phyloP scores from a whole-genome alignment of 352 stramenopile species.

The Aphanomyces cochlioides region DNA sequence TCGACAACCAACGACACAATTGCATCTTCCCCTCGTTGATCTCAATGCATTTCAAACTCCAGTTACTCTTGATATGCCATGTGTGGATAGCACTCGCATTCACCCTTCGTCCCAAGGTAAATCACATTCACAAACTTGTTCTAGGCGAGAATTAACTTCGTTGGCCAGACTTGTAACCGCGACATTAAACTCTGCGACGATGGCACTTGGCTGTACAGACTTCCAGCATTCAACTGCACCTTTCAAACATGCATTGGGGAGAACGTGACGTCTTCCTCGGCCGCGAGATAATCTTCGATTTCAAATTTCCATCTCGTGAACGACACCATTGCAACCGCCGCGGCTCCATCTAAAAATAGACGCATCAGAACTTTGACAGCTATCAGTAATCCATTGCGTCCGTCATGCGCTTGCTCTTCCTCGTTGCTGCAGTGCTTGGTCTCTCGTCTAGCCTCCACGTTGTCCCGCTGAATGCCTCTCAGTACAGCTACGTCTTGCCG shows the following conservation, averaged over 20 bases:
- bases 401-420: no score
- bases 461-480: conserved; percentile 1
- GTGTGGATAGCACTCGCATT: neutral
- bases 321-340: no score
- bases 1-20: no score
- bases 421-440: no score
- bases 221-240: neutral
- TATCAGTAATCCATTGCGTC: no score
- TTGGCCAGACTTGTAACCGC: neutral
- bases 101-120: conserved; percentile 21
- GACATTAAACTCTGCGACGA: conserved; percentile 28
- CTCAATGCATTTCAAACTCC: neutral
- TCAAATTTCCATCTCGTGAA: no score
- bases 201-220: conserved; percentile 17
- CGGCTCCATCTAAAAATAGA: no score
- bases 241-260: conserved; percentile 6
- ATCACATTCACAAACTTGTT: neutral
- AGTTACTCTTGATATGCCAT: neutral
- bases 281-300: no score
- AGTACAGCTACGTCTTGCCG: no score
- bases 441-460: neutral
- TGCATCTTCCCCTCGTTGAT: no score
- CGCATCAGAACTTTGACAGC: no score
- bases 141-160: no score
- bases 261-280: neutral